Base-by-base conservation (phyloP, 2,329 filamentous ascomycete genomes). In the Fusarium chaquense region DNA sequence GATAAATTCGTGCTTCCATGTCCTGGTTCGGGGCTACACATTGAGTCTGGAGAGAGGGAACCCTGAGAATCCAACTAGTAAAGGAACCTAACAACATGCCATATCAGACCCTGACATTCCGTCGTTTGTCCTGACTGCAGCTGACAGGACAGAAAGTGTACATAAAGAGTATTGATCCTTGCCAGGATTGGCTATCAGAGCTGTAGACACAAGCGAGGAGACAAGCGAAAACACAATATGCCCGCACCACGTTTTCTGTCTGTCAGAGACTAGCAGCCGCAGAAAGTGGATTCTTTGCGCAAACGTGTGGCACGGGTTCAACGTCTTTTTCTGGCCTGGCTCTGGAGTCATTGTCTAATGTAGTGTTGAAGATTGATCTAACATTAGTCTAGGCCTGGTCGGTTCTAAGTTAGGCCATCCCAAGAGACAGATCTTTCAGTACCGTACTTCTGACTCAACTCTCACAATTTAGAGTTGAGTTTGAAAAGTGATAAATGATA, bases 251-350 rank as follows among this genome's bases (percentile, higher is more conserved):
- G 52, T 67, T 62, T 53, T 58, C 47, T 35, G 60, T 56, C 55
- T 35, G 60, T 56, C 55, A 33, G 45, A 49, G 46, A 60, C 54
- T 61, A 53, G 50, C 35, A 65, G 62, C 62, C 52, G 60, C 55
- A 67, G 56, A 36, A 52, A 65, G 68, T 71, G 67, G 68, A 40
- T 54, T 70, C 49, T 28, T n/a, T 28, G 53, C 35, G 59, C 59
- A 50, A 65, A 61, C 50, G 28, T 67, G 61, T 59, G 68, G 60
- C 60, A 59, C 68, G 45, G 68, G 36, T 69, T 69, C 68, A 71
- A 71, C 68, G 64, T 65, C 63, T 70, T 70, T 64, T 66, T 55
- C 49, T 40, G 53, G 52, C 58, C 44, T 60, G 44, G 40, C 51
- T 45, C 49, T 24, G 32, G 54, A 56, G 36, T 41, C 18, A 50